Evolutionary conservation across 2,329 filamentous ascomycete genomes (phyloP).

Genomic region (Huntiella omanensis): DNA sequence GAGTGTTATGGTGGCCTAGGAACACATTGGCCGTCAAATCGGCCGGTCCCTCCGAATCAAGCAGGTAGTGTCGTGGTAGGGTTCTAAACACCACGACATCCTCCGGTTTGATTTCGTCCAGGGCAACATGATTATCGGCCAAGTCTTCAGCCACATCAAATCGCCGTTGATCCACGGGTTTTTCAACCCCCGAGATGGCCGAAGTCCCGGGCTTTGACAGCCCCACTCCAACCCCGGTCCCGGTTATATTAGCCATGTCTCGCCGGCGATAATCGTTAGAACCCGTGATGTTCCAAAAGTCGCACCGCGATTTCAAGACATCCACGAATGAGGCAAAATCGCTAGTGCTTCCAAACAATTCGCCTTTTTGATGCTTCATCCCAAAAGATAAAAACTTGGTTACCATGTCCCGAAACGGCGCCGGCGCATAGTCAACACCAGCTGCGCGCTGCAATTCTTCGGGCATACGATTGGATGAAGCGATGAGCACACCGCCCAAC

Average conservation of each 20-base stretch:
- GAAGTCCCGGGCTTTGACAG: background rate
- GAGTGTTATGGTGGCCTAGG: background rate
- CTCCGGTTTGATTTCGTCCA: conserved; percentile 2
- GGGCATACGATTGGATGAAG: conserved; percentile 68
- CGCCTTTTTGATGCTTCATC: conserved; percentile 19
- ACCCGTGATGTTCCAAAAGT: conserved; percentile 71
- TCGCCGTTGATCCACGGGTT: background rate
- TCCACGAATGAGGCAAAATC: conserved; percentile 64
- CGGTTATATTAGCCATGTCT: background rate
- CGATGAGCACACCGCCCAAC: conserved; percentile 60
- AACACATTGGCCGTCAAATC: conserved; percentile 12
- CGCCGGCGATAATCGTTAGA: conserved; percentile 30
- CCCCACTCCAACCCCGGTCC: background rate
- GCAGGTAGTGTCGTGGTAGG: conserved; percentile 5
- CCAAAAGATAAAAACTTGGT: conserved; percentile 23
- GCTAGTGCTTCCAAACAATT: conserved; percentile 39
- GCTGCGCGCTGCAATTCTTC: conserved; percentile 62
- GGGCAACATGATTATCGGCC: background rate
- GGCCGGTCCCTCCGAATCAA: background rate
- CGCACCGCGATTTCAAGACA: conserved; percentile 56
- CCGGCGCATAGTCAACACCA: conserved; percentile 46
- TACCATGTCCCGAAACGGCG: conserved; percentile 32
- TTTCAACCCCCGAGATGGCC: background rate
- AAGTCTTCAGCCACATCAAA: background rate
- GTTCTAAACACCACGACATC: background rate